A percentile compares a stretch with the other conserved stretches of the same genome.
These are phyloP conservation scores for Suillus ampliporus DNA, from an alignment of 768 basidiomycete species.

Conservation along the genomic window DNA sequence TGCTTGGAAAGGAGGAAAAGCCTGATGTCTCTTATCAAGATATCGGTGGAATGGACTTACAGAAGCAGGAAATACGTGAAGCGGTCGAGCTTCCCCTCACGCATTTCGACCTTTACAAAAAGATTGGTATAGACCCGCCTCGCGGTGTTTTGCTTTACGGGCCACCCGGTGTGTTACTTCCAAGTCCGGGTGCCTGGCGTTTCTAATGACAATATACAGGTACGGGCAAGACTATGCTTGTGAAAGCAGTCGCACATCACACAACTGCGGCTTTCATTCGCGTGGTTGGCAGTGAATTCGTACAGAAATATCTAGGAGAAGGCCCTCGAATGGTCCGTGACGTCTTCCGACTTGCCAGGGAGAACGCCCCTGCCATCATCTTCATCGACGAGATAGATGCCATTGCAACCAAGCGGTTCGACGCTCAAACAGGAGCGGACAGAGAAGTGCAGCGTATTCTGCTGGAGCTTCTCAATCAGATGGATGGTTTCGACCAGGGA, in stretches of 20 bases:
- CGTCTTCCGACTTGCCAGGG: conserved; percentile 96
- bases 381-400: conserved; percentile 99
- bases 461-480: conserved; percentile 95
- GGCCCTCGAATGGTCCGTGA: conserved; percentile 99
- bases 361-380: conserved; percentile 97
- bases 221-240: conserved; percentile 99
- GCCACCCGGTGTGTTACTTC: conserved; percentile 75
- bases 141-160: conserved; percentile 96
- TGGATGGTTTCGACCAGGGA: conserved; percentile 99
- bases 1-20: conserved; percentile 94
- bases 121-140: conserved; percentile 99
- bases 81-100: conserved; percentile 96
- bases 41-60: conserved; percentile 95
- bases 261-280: conserved; percentile 98
- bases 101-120: conserved; percentile 98
- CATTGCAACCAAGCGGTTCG: conserved; percentile 99
- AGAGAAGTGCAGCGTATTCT: conserved; percentile 98
- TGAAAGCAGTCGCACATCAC: conserved; percentile 98
- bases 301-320: conserved; percentile 99
- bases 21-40: conserved; percentile 94
- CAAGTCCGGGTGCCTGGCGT: not conserved
- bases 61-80: conserved; percentile 99
- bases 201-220: conserved; percentile 53
- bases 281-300: conserved; percentile 97
- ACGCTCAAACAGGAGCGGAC: conserved; percentile 98